Evolutionary conservation across 805 yeast species (phyloP).

Genomic region (Brettanomyces custersianus): DNA sequence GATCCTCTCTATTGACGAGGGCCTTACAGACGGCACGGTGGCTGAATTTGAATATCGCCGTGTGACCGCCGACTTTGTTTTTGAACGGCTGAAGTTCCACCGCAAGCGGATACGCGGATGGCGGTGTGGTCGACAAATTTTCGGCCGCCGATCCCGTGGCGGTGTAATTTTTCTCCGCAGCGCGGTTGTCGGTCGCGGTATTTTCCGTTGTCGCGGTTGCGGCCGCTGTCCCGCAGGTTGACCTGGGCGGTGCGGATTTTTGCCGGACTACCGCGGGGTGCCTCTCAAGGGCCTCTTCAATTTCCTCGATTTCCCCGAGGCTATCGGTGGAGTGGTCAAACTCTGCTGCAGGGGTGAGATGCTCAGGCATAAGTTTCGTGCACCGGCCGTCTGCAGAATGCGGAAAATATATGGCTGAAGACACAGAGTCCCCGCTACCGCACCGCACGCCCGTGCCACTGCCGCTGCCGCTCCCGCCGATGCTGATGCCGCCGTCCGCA

Average conservation of each 20-base stretch:
- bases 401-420: conserved; percentile 66
- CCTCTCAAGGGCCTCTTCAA: conserved; percentile 15
- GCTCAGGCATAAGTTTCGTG: conserved; percentile 25
- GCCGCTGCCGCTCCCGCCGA: not conserved
- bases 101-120: conserved; percentile 53
- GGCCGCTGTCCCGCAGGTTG: conserved; percentile 1
- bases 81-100: conserved; percentile 88
- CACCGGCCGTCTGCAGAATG: conserved; percentile 35
- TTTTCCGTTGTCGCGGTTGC: not conserved
- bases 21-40: conserved; percentile 92
- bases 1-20: conserved; percentile 79
- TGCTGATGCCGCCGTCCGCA: not conserved
- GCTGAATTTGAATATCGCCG: conserved; percentile 89
- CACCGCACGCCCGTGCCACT: too few species aligned
- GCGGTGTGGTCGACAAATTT: conserved; percentile 5
- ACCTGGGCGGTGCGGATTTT: not conserved
- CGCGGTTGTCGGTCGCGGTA: not conserved
- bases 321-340: conserved; percentile 28
- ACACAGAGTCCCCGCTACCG: conserved; percentile 57
- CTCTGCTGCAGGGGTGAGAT: conserved; percentile 41
- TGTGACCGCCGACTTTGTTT: conserved; percentile 96
- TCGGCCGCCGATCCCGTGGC: not conserved
- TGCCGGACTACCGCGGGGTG: not conserved
- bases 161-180: not conserved
- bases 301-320: conserved; percentile 15